These are phyloP conservation scores for Elaphomyces granulatus DNA, from an alignment of 495 filamentous ascomycete species.

Conservation along the genomic window DNA sequence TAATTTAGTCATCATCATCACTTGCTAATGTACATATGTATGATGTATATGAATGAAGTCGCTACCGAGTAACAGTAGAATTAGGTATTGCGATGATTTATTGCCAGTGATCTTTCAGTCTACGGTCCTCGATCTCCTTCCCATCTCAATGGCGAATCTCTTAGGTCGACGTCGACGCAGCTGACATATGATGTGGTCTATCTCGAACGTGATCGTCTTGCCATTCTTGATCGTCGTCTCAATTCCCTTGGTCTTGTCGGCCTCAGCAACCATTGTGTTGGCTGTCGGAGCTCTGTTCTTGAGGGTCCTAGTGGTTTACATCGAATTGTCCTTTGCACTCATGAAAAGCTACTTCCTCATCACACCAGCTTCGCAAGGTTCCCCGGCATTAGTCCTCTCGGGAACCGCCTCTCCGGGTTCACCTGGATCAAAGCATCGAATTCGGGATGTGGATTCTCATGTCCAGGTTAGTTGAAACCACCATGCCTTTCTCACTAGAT, in stretches of 20 bases:
- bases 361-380: conserved; percentile 11
- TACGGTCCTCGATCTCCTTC: too few species aligned
- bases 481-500: not conserved
- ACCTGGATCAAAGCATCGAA: conserved; percentile 10
- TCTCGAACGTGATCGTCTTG: conserved; percentile 40
- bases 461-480: not conserved
- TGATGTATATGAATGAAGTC: too few species aligned
- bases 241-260: conserved; percentile 54
- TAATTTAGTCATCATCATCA: too few species aligned
- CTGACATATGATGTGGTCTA: conserved; percentile 33
- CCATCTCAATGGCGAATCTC: too few species aligned
- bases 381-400: conserved; percentile 5
- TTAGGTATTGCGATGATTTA: too few species aligned
- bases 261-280: conserved; percentile 50
- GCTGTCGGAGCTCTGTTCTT: conserved; percentile 51
- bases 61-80: too few species aligned
- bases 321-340: conserved; percentile 49
- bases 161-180: too few species aligned
- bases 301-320: conserved; percentile 50
- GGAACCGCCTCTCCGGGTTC: conserved; percentile 19
- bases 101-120: too few species aligned
- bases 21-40: too few species aligned
- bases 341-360: conserved; percentile 43
- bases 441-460: conserved; percentile 4
- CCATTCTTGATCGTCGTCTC: conserved; percentile 51